Base-by-base conservation (phyloP, 106 monocot genomes). In the Acorus gramineus region DNA sequence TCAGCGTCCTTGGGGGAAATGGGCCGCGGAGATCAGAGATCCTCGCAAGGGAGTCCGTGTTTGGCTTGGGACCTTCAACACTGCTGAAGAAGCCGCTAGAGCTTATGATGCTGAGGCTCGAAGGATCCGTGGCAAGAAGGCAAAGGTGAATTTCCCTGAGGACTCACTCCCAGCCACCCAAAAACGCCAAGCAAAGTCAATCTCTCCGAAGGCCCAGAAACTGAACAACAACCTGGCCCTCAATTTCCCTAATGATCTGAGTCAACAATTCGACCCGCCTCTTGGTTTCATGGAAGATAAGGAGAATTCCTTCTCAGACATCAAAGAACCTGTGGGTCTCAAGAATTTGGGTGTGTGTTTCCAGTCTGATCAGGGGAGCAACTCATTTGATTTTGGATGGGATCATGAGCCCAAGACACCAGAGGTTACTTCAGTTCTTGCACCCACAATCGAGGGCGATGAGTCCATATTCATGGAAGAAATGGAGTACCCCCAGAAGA, bases 291-390 rank as follows among this genome's bases (percentile, higher is more conserved):
- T 64, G 7, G 69, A 78, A 68, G 65, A 72, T 56, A 74, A 64
- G 62, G 28, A 28, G 28, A 28, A 28, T 28, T 28, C 28, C 28
- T 46, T 44, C 13, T 28, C 49, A 4, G 2, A 8, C 13, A 3
- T 68, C 50, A 64, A 66, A 13, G 46, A 64, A 47, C 55, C n/a
- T 11, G 7, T 5, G 50, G 55, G 66, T 52, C 10, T 57, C 48
- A 62, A 70, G 10, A 66, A n/a, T 5, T 47, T 43, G 54, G 58
- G 44, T 11, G 1, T 62, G 9, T 49, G 46, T 56, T 70, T 64
- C 64, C 50, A 60, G 4, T 81, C 81, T 14, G 76, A 84, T 43
- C 73, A 65, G 14, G 75, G 74, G 45, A 82, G 89, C n/a, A 69
- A 69, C 62, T 71, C 71, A 4, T 74, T 75, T 5, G 74, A 58